These are phyloP conservation scores for Gnaphalium uliginosum DNA, from an alignment of 129 eudicot species.

Conservation along the genomic window DNA sequence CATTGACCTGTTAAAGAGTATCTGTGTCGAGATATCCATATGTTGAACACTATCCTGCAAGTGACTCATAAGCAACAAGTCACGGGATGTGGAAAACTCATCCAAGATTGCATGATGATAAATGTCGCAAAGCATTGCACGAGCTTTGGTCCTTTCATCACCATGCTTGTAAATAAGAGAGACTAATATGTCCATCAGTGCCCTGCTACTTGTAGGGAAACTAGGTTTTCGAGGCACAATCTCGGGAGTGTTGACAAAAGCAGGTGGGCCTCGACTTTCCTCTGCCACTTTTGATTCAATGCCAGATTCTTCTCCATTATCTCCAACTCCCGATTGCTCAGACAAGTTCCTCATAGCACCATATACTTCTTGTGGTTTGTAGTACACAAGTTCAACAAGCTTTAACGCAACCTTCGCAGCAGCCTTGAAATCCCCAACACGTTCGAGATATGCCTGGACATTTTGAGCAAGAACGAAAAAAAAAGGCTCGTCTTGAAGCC, in stretches of 20 bases:
- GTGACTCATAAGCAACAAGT: slow-evolving; percentile 91
- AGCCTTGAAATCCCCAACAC: slow-evolving; percentile 69
- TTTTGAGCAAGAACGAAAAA: slow-evolving; percentile 82
- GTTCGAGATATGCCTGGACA: slow-evolving; percentile 73
- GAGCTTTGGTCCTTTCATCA: slow-evolving; percentile 96
- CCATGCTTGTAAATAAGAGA: slow-evolving; percentile 84
- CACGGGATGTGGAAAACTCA: slow-evolving; percentile 73
- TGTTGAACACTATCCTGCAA: slow-evolving; percentile 87
- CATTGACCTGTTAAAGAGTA: slow-evolving; percentile 86
- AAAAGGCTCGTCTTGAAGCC: slow-evolving; percentile 86
- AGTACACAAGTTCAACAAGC: slow-evolving; percentile 85
- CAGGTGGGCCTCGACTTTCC: slow-evolving; percentile 43
- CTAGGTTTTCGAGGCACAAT: slow-evolving; percentile 75
- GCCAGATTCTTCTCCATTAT: slow-evolving; percentile 41
- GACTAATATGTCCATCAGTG: slow-evolving; percentile 77
- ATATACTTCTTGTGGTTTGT: slow-evolving; percentile 88
- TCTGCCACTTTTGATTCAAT: slow-evolving; percentile 43
- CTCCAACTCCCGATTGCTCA: slow-evolving; percentile 51
- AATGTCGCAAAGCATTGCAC: slow-evolving; percentile 97
- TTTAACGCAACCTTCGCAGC: slow-evolving; percentile 84
- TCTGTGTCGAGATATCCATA: slow-evolving; percentile 89
- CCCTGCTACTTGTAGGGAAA: slow-evolving; percentile 73
- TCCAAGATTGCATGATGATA: slow-evolving; percentile 88
- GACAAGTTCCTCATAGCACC: slow-evolving; percentile 83
- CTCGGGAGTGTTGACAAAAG: slow-evolving; percentile 66